phyloP scores from a whole-genome alignment of 75 land plant species.

The Pinus taeda region DNA sequence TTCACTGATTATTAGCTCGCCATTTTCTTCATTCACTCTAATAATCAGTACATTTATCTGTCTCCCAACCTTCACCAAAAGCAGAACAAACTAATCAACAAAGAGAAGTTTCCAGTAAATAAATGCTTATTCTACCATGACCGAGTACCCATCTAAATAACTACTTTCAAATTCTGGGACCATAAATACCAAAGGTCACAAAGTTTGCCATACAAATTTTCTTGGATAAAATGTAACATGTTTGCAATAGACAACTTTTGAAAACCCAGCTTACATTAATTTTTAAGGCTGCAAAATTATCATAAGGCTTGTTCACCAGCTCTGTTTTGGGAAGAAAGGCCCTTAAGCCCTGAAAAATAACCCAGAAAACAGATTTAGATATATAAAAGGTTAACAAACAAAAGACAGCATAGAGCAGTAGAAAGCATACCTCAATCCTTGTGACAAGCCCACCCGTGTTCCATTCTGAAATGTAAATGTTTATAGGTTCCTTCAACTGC shows the following conservation, averaged over 20 bases:
- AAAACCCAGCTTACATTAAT: slow-evolving; percentile 43
- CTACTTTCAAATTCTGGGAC: neutral
- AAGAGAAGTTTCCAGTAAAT: neutral
- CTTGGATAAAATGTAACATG: no score
- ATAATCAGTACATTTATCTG: slow-evolving; percentile 49
- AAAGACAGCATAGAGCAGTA: neutral
- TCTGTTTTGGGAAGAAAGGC: slow-evolving; percentile 80
- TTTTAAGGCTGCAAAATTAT: slow-evolving; percentile 47
- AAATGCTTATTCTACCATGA: neutral
- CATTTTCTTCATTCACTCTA: slow-evolving; percentile 57
- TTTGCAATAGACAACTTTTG: neutral
- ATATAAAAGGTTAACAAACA: neutral
- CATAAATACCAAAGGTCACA: neutral
- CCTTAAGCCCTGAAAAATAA: slow-evolving; percentile 65
- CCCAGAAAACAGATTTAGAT: slow-evolving; percentile 7
- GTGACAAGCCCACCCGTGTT: slow-evolving; percentile 78
- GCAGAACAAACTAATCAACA: slow-evolving; percentile 6
- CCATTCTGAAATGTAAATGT: slow-evolving; percentile 67
- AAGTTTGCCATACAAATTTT: neutral
- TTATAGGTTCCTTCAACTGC: slow-evolving; percentile 64
- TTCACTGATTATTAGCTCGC: slow-evolving; percentile 81
- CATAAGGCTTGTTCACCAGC: slow-evolving; percentile 47
- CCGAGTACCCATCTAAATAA: neutral
- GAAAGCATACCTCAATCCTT: slow-evolving; percentile 62
- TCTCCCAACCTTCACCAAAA: slow-evolving; percentile 61